Evolutionary conservation across 352 stramenopile species (phyloP).

Genomic region (Globisporangium alternatum): DNA sequence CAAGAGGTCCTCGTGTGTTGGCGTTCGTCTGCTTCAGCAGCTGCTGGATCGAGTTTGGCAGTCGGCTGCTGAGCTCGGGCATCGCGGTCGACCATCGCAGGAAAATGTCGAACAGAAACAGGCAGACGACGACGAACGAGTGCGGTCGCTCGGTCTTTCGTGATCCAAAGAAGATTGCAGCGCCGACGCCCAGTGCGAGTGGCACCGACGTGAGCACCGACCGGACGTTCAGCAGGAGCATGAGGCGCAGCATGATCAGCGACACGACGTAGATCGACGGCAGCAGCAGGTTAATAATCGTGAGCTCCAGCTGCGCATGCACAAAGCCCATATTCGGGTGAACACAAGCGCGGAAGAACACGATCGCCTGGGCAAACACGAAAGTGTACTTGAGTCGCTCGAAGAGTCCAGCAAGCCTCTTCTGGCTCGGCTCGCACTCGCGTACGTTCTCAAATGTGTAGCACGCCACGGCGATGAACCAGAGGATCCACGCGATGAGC

Average conservation of each 20-base stretch:
- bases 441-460: conserved; percentile 53
- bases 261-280: conserved; percentile 86
- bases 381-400: conserved; percentile 84
- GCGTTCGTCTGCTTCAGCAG: conserved; percentile 58
- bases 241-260: conserved; percentile 73
- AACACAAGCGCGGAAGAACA: conserved; percentile 75
- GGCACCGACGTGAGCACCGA: conserved; percentile 49
- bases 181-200: conserved; percentile 46
- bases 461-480: conserved; percentile 72
- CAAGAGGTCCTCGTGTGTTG: conserved; percentile 36
- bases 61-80: conserved; percentile 36
- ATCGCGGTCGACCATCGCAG: conserved; percentile 48
- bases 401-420: conserved; percentile 63
- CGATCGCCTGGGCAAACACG: conserved; percentile 68
- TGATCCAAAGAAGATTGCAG: conserved; percentile 58
- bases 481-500: conserved; percentile 76
- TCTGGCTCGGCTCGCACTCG: conserved; percentile 60
- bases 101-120: conserved; percentile 80
- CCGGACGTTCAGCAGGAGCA: conserved; percentile 49
- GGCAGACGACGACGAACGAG: conserved; percentile 61
- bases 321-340: conserved; percentile 86
- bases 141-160: conserved; percentile 79
- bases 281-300: conserved; percentile 85
- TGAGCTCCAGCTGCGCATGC: conserved; percentile 84
- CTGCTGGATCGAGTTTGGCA: conserved; percentile 51